These are phyloP conservation scores for Neurospora cerealis DNA, from an alignment of 495 filamentous ascomycete species.

Conservation along the genomic window DNA sequence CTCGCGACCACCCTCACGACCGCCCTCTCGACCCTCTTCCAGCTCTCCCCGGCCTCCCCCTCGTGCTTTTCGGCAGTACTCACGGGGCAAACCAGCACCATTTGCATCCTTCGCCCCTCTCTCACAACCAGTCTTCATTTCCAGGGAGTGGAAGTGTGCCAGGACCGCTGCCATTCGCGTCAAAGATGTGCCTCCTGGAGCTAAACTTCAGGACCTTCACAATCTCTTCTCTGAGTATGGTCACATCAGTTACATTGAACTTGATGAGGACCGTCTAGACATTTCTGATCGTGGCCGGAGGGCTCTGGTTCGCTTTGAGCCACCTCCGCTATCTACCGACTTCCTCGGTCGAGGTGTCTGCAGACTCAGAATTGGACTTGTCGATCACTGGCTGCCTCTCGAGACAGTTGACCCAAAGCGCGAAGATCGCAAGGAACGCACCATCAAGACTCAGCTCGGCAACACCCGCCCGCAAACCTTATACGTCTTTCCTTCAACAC, in stretches of 20 bases:
- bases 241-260: slow-evolving; percentile 23
- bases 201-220: slow-evolving; percentile 19
- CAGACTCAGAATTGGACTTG: neutral
- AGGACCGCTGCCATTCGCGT: slow-evolving; percentile 17
- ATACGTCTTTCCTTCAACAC: slow-evolving; percentile 18
- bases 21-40: neutral
- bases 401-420: neutral
- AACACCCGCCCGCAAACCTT: slow-evolving; percentile 18
- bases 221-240: slow-evolving; percentile 18
- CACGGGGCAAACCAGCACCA: neutral
- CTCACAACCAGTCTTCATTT: slow-evolving; percentile 5
- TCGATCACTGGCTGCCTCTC: neutral
- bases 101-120: neutral
- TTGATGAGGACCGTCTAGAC: slow-evolving; percentile 15
- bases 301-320: slow-evolving; percentile 27
- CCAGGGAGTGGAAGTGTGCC: slow-evolving; percentile 15
- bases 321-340: slow-evolving; percentile 19
- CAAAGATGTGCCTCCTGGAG: slow-evolving; percentile 10
- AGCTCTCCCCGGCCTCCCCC: neutral
- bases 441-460: slow-evolving; percentile 15
- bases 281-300: neutral
- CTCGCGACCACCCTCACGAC: slow-evolving; percentile 9
- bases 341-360: slow-evolving; percentile 12
- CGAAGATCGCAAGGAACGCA: neutral
- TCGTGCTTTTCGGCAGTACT: neutral